A percentile compares a stretch with the other conserved stretches of the same genome.
Evolutionary conservation across 805 yeast genomes (phyloP).

Genomic region (Cyberlindnera meyerae): DNA sequence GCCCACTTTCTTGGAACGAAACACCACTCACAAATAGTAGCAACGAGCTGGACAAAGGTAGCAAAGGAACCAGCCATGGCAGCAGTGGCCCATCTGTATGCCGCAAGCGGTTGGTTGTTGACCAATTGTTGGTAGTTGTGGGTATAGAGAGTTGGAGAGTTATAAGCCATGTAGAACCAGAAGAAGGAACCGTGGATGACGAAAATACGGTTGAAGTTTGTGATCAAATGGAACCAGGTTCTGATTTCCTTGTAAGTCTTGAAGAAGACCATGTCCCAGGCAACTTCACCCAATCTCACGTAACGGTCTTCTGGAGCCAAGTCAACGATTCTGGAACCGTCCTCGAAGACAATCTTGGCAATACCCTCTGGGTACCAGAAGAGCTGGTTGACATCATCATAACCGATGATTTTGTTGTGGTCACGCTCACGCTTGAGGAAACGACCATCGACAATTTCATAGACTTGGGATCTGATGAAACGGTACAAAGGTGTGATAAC

Average conservation of each 20-base stretch:
- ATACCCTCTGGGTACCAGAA: constrained; percentile 99
- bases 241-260: constrained; percentile 94
- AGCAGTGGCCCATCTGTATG: constrained; percentile 87
- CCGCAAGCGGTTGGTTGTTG: constrained; percentile 83
- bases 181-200: constrained; percentile 81
- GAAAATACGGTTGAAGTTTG: constrained; percentile 98
- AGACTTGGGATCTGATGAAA: constrained; percentile 75
- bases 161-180: constrained; percentile 95
- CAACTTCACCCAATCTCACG: constrained; percentile 83
- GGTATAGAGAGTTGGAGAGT: constrained; percentile 89
- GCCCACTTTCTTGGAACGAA: constrained; percentile 73
- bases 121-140: constrained; percentile 76
- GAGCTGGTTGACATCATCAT: constrained; percentile 97
- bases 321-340: constrained; percentile 88
- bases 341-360: constrained; percentile 83
- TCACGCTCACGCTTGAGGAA: constrained; percentile 81
- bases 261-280: constrained; percentile 88
- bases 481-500: constrained; percentile 87
- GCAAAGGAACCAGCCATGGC: constrained; percentile 94
- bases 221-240: constrained; percentile 94
- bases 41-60: constrained; percentile 63
- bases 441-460: constrained; percentile 76
- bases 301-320: constrained; percentile 88
- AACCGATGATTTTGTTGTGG: constrained; percentile 78
- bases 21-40: constrained; percentile 51